These are phyloP conservation scores for Tillandsia leiboldiana DNA, from an alignment of 176 grass and related monocot species.

Conservation along the genomic window DNA sequence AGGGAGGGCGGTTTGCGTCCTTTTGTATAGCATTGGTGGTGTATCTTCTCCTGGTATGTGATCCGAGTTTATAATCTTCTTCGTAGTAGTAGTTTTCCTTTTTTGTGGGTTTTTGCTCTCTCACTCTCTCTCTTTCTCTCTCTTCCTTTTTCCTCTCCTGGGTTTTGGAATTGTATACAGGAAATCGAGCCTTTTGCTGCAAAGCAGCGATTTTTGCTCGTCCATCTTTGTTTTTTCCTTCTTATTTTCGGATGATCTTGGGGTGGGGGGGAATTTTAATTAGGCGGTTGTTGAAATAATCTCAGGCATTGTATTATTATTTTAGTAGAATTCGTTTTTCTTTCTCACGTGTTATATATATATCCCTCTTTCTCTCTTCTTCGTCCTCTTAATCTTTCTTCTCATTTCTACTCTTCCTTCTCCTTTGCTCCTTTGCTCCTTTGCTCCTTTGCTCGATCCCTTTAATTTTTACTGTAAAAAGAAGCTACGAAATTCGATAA, in stretches of 20 bases:
- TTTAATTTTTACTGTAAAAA: not conserved
- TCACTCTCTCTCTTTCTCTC: not conserved
- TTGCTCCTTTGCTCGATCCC: not conserved
- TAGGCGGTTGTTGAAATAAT: slow-evolving; percentile 10
- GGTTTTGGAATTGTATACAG: slow-evolving; percentile 33
- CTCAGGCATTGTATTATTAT: not conserved
- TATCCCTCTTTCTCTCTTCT: not conserved
- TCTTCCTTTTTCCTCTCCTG: slow-evolving; percentile 19
- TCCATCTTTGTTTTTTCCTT: slow-evolving; percentile 17
- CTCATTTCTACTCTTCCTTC: not conserved
- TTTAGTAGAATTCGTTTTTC: not conserved
- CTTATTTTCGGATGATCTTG: slow-evolving; percentile 10
- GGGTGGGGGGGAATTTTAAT: slow-evolving; percentile 7
- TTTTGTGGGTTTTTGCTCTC: not conserved
- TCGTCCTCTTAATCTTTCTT: not conserved
- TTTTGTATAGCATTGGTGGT: slow-evolving; percentile 45
- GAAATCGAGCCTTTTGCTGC: slow-evolving; percentile 39
- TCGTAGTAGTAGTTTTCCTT: not conserved
- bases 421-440: not conserved
- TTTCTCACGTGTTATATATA: not conserved
- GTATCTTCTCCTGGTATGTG: slow-evolving; percentile 60
- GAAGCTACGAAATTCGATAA: not conserved
- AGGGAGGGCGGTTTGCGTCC: not conserved
- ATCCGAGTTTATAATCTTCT: slow-evolving; percentile 26
- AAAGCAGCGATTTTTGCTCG: slow-evolving; percentile 41